Percentiles rank a stretch among this genome's conserved stretches.
Conservation (phyloP, 2,329 filamentous ascomycete genomes). For the Gaeumannomyces sp. region DNA sequence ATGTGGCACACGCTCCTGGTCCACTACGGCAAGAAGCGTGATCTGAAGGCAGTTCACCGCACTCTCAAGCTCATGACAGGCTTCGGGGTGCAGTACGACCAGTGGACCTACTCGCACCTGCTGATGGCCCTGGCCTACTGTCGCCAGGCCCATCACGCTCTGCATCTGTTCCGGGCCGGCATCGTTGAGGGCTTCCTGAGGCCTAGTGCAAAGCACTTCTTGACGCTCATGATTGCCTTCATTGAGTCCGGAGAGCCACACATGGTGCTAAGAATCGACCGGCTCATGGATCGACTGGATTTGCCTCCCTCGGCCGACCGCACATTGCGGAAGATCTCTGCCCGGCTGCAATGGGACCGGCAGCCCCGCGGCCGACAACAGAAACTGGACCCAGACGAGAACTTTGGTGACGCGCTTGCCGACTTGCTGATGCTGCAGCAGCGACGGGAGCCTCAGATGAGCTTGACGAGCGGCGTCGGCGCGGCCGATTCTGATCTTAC, state of each 20-base stretch:
- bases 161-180: conserved; percentile 39
- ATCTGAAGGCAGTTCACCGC: conserved; percentile 41
- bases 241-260: conserved; percentile 37
- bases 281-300: conserved; percentile 36
- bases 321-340: conserved; percentile 1
- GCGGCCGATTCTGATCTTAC: background rate
- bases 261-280: conserved; percentile 35
- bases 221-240: conserved; percentile 47
- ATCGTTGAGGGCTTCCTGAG: conserved; percentile 37
- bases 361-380: background rate
- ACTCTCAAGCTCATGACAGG: conserved; percentile 44
- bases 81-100: conserved; percentile 39
- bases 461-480: no score
- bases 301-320: conserved; percentile 21
- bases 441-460: no score
- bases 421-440: background rate
- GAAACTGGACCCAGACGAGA: background rate
- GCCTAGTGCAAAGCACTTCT: conserved; percentile 42
- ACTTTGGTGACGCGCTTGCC: background rate
- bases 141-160: conserved; percentile 43
- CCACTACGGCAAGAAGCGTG: conserved; percentile 59
- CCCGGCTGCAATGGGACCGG: background rate
- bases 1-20: conserved; percentile 77
- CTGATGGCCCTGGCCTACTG: conserved; percentile 43
- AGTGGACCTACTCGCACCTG: conserved; percentile 43